Evolutionary conservation across 768 basidiomycete species (phyloP).

Genomic region (Auricularia sp.): DNA sequence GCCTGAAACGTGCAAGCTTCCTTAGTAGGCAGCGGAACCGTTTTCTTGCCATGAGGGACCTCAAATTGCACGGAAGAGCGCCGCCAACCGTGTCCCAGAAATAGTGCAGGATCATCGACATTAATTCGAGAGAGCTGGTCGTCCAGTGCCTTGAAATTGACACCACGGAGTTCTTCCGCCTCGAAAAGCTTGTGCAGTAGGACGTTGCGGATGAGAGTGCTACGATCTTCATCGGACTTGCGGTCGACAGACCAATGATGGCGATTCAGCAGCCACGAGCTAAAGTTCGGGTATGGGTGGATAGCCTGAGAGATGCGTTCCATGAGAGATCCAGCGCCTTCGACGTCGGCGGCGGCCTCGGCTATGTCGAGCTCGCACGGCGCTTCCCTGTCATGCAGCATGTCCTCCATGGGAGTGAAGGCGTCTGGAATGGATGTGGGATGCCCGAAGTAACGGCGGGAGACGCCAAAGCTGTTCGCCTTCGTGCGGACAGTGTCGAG

Average conservation of each 20-base stretch:
- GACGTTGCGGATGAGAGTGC: not conserved
- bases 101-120: not conserved
- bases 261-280: not conserved
- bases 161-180: not conserved
- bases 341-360: not conserved
- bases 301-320: not conserved
- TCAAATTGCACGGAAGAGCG: not conserved
- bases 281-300: not conserved
- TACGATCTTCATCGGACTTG: not conserved
- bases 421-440: not conserved
- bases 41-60: not conserved
- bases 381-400: not conserved
- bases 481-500: not conserved
- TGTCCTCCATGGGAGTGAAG: not conserved
- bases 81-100: not conserved
- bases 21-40: not conserved
- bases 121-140: not conserved
- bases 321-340: not conserved
- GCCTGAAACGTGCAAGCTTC: not conserved
- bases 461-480: not conserved
- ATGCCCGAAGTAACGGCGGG: not conserved
- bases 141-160: not conserved
- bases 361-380: not conserved
- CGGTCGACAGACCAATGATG: not conserved
- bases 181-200: not conserved